Base-by-base conservation (phyloP, 176 grass and related monocot species). In the Oryza coarctata region DNA sequence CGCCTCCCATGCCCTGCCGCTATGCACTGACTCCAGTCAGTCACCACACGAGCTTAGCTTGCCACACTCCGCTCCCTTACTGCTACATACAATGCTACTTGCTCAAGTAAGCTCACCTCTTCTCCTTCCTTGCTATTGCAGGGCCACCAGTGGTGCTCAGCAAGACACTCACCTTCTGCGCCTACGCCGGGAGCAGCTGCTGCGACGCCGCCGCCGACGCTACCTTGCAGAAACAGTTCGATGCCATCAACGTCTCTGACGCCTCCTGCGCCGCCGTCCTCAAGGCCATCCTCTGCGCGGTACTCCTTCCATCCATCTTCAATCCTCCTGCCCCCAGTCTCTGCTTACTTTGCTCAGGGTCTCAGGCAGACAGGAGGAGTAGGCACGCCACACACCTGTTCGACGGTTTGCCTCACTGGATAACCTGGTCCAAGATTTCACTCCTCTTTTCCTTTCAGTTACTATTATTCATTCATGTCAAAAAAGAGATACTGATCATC, bases 221-320 rank as follows among this genome's bases (percentile, higher is more conserved):
- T 20, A 43, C 82, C 9, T 74, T 97, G 61, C n/a, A 80, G 79
- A 77, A 49, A 40, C 91, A 80, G 87, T 86, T 88, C 60, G 45
- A 80, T 35, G 67, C 85, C 68, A 90, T 92, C 79, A 88, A 89
- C 40, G 85, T 97, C 84, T 80, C 89, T 27, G 75, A 90, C 68
- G 23, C 84, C 9, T 87, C 85, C 9, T 97, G 94, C 45, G 75
- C 91, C 43, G 70, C 64, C 29, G 67, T 91, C 60, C 70, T 97
- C 77, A 94, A 84, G 63, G 79, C 94, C 4, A 82, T 97, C 74
- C 43, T 97, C 57, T 97, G 94, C 71, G 82, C 85, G 83, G 94
- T 97, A 73, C 50, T 0, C 0, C 10, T 14, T 23, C 22, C 55
- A 50, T 50, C 47, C 47, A 50, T 50, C 47, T 50, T 50, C 47